Evolutionary conservation across 2,329 filamentous ascomycete species (phyloP), one percentile per base, ranked within the genome.

Genomic region (Thelonectria olida): DNA sequence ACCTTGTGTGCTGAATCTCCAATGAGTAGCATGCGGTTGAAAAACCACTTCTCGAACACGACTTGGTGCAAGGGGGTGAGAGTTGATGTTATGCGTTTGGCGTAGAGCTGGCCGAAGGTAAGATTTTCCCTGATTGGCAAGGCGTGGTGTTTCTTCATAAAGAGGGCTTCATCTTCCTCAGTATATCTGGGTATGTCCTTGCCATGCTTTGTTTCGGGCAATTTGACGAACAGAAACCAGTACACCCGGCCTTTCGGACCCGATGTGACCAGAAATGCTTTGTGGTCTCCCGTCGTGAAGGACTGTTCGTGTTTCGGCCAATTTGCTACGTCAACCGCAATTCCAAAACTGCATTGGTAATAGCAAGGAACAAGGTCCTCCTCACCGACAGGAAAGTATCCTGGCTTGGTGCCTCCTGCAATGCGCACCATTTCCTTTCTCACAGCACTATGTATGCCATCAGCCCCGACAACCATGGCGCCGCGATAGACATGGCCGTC

Each of bases 1-100:
- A 55, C 53, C 58, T 61, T 82, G 64, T 82, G 79, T 6, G 73
- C 76, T 1, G 79, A 72, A 61, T 82, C 80, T 1, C 79, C 80
- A 15, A 81, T 73, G 1, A 75, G 67, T 1, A 81, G 69, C 6
- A 79, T 74, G 7, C 80, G 66, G 13, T 74, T 72, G 39, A 73
- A 79, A 47, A 76, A 73, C 75, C 79, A 81, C 38, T 74, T 70
- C 12, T 74, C 60, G 15, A 78, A 73, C 1, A 78, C 71, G 22
- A 74, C 75, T 62, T 81, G 77, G 49, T 52, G 75, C 1, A 79
- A 52, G 0, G 76, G 69, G 1, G 73, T 75, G 13, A 81, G 64
- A 0, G 71, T 73, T n/a, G 58, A 61, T 5, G 38, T 38, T 10
- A 55, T 19, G 15, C 45, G 45, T 19, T 52, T 44, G 12, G 22